These are phyloP conservation scores for Ceratonia siliqua DNA, from an alignment of 306 rosid genomes.

Conservation along the genomic window DNA sequence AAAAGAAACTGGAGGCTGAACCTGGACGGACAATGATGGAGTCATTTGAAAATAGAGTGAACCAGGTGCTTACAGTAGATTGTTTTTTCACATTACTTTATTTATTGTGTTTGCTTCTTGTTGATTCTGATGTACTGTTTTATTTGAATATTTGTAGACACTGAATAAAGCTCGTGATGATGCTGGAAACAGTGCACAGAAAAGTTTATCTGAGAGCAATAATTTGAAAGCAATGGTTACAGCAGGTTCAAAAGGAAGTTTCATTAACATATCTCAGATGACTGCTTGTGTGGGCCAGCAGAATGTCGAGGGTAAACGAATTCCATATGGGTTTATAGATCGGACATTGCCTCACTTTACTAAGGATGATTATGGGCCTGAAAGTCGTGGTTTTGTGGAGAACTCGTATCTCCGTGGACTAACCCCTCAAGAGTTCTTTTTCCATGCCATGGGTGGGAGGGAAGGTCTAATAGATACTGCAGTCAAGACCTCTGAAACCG, in stretches of 20 bases:
- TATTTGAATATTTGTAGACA: constrained; percentile 43
- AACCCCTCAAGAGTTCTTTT: constrained; percentile 98
- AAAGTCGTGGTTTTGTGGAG: constrained; percentile 99
- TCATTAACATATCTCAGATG: constrained; percentile 98
- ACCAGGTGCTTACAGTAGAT: constrained; percentile 57
- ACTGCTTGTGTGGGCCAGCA: constrained; percentile 99
- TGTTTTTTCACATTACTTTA: constrained; percentile 19
- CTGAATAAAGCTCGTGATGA: constrained; percentile 98
- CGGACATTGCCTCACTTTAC: constrained; percentile 97
- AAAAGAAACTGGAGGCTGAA: constrained; percentile 83
- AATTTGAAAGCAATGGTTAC: constrained; percentile 99
- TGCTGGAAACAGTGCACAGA: constrained; percentile 96
- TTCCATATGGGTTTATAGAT: constrained; percentile 93
- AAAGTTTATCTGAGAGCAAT: constrained; percentile 93
- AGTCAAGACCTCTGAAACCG: constrained; percentile 98
- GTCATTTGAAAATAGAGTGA: constrained; percentile 94
- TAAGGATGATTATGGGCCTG: constrained; percentile 95
- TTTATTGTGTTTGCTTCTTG: constrained; percentile 3
- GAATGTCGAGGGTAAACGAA: constrained; percentile 98
- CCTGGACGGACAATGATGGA: constrained; percentile 99
- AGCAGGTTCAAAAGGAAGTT: constrained; percentile 99
- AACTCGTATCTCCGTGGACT: constrained; percentile 95
- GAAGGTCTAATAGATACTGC: constrained; percentile 99
- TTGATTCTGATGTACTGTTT: constrained; percentile 21
- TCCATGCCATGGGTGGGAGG: constrained; percentile 99